Evolutionary conservation across 345 rosid genomes (phyloP).

Genomic region (Mangifera indica): DNA sequence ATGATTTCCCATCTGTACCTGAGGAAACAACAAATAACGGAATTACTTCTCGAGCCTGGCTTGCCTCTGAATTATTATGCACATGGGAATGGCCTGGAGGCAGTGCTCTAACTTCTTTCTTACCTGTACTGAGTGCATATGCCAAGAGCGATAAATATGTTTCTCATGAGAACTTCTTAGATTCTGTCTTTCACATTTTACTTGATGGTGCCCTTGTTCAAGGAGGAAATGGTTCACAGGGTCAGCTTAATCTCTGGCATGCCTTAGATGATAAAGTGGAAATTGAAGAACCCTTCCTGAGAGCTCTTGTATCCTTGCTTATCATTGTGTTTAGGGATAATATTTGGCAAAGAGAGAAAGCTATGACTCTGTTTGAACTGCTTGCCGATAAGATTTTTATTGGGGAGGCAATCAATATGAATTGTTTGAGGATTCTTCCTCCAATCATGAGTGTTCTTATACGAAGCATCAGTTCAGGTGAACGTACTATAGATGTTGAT

Average conservation of each 20-base stretch:
- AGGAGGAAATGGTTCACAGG: conserved; percentile 39
- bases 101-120: conserved; percentile 60
- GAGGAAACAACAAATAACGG: conserved; percentile 33
- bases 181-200: conserved; percentile 66
- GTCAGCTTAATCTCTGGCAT: conserved; percentile 42
- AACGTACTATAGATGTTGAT: conserved; percentile 24
- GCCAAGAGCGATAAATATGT: conserved; percentile 40
- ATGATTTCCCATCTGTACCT: conserved; percentile 14
- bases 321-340: conserved; percentile 59
- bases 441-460: conserved; percentile 48
- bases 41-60: conserved; percentile 65
- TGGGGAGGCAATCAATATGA: conserved; percentile 61
- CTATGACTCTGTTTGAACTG: conserved; percentile 53
- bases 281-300: conserved; percentile 69
- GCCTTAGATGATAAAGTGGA: conserved; percentile 44
- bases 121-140: conserved; percentile 58
- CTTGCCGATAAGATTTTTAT: conserved; percentile 66
- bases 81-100: conserved; percentile 98
- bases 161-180: conserved; percentile 43
- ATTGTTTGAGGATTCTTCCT: conserved; percentile 78
- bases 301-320: conserved; percentile 74
- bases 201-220: conserved; percentile 80
- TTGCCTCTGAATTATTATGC: conserved; percentile 86
- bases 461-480: conserved; percentile 32
- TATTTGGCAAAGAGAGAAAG: conserved; percentile 68